Evolutionary conservation across 1,284 basidiomycete species (phyloP), one percentile per base, ranked within the genome.

Genomic region (Rhodofomes roseus): DNA sequence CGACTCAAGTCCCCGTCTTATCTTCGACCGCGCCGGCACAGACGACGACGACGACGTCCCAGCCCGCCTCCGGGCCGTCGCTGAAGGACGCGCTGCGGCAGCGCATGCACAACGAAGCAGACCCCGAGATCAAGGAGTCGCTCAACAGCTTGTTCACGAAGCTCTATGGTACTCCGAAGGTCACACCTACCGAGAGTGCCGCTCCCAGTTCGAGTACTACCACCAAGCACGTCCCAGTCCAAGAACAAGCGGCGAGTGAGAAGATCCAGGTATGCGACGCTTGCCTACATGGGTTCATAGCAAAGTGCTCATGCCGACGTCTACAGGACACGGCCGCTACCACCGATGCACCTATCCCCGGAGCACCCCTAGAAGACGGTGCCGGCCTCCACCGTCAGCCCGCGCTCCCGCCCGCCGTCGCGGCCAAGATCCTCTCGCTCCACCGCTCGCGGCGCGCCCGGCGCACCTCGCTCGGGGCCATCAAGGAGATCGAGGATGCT

Each of bases 401-500:
- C 14, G 68, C 65, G 0, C 55, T 68, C 37, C 58, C 66, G 14
- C 64, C 66, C 43, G 60, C 62, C 6, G 57, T 65, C 27, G 66
- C 66, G 7, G 63, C 59, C 43, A 66, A 66, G 60, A 60, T 66
- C 9, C 62, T 61, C 29, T 46, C 63, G 46, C 53, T 64, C 56
- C 63, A 64, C 57, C 62, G 60, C 39, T 63, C 63, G 22, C 61
- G 64, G 1, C 67, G 67, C 34, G 61, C 65, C 1, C 65, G 68
- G 46, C 59, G 59, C 29, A 61, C 65, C 31, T 70, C 71, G 0
- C 62, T 72, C 14, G 60, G 56, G 11, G 60, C 67, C 39, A 70
- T 73, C 65, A 53, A 64, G 60, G 66, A 69, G 40, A 60, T 71
- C 58, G 65, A 72, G 46, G 68, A 67, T 36, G 56, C 66, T 5